Evolutionary conservation across 2,329 filamentous ascomycete genomes (phyloP).

Genomic region (Colletotrichum tabaci): DNA sequence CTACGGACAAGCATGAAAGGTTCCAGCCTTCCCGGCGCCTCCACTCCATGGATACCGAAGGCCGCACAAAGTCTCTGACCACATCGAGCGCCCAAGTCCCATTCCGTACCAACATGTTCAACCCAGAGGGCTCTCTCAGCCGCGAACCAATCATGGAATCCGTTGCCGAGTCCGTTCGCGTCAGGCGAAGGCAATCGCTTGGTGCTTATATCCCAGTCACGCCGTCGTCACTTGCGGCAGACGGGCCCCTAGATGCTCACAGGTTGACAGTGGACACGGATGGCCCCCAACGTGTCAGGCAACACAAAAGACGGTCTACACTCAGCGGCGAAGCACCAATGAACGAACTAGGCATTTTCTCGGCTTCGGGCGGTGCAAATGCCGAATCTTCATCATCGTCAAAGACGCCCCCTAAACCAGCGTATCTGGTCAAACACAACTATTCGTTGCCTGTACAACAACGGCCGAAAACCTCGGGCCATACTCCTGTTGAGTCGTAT

Average conservation of each 20-base stretch:
- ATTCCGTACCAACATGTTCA: constrained; percentile 36
- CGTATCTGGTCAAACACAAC: constrained; percentile 45
- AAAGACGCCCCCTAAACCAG: constrained; percentile 44
- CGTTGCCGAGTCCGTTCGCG: constrained; percentile 20
- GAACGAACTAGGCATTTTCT: constrained; percentile 32
- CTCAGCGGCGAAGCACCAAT: constrained; percentile 13
- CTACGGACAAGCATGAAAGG: constrained; percentile 41
- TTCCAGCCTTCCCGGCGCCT: constrained; percentile 26
- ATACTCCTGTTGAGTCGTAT: constrained; percentile 20
- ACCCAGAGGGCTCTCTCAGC: constrained; percentile 24
- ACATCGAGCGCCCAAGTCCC: constrained; percentile 40
- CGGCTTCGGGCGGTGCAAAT: constrained; percentile 14
- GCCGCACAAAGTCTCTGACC: constrained; percentile 43
- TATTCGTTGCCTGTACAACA: constrained; percentile 41
- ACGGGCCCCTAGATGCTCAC: constrained; percentile 4
- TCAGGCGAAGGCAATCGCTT: constrained; percentile 37
- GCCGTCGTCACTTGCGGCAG: constrained; percentile 7
- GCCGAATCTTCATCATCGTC: constrained; percentile 30
- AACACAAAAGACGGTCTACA: constrained; percentile 20
- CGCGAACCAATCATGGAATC: constrained; percentile 34
- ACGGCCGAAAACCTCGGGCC: constrained; percentile 31
- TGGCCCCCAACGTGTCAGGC: constrained; percentile 1
- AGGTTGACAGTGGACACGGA: background rate
- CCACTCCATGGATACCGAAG: constrained; percentile 14
- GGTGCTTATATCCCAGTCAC: constrained; percentile 38